Evolutionary conservation across 2,329 filamentous ascomycete genomes (phyloP), one percentile per base, ranked within the genome.

Genomic region (Rhynchosporium agropyri): DNA sequence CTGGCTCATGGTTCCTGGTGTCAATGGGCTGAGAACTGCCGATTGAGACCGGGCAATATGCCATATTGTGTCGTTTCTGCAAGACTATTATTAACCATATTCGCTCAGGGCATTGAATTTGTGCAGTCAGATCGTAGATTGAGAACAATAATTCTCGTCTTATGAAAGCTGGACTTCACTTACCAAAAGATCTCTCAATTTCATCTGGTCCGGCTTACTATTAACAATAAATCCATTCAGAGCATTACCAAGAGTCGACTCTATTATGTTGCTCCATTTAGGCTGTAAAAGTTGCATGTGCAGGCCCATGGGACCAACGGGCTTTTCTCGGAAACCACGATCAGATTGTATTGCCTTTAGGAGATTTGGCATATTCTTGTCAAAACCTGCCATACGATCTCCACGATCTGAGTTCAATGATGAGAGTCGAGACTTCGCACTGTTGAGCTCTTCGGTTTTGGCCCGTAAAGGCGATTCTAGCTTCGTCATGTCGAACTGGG

Each of bases 161-260:
- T 20, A 20, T 20, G 20, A 20, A 20, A 20, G 20, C 20, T 12
- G 26, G 36, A 15, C 9, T 20, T 15, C 8, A 57, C 68, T 96
- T 76, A 2, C 75, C 74, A 15, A 80, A 29, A 62, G 26, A 1
- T 50, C 45, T 13, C 61, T 83, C 3, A 99, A 79, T 6, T 85
- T 81, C n/a, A 81, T 81, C 73, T 91, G 87, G 73, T 99, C 95
- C 12, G 80, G 76, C 71, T 90, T 91, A 74, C 81, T 91, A 5
- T 85, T 88, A 48, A 97, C 93, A 57, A 96, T 84, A 72, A 98
- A 99, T 1, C 84, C 87, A 65, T 86, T 89, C 38, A 98, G 78
- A 0, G 79, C 80, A 3, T 76, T 76, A n/a, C 91, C 91, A 51
- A 97, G 82, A 1, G 84, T 84, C 66, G 84, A 89, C 74, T 99